Percentiles rank a stretch among this genome's conserved stretches.
phyloP scores from a whole-genome alignment of 352 stramenopile genomes.

The Globisporangium sylvaticum region DNA sequence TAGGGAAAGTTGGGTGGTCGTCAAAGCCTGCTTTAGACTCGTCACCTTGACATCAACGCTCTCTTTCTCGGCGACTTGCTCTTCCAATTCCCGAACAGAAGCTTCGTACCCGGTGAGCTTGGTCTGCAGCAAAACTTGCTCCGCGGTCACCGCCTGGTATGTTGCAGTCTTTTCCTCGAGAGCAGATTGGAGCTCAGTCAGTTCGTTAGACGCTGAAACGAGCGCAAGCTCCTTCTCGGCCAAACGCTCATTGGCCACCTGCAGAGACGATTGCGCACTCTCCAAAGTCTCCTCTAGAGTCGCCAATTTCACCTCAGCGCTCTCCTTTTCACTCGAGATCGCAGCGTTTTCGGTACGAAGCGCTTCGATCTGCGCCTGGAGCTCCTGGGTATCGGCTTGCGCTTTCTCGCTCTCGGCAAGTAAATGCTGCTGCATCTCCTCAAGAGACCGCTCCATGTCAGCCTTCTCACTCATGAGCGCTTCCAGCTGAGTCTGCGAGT shows the following conservation, averaged over 20 bases:
- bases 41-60: constrained; percentile 1
- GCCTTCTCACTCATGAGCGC: constrained; percentile 12
- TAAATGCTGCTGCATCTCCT: constrained; percentile 5
- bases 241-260: constrained; percentile 1
- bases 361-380: constrained; percentile 6
- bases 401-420: constrained; percentile 8
- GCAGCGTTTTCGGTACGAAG: background rate
- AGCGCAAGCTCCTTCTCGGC: background rate
- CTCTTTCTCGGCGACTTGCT: constrained; percentile 10
- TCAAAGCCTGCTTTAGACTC: constrained; percentile 5
- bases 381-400: background rate
- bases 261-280: background rate
- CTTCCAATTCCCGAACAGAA: constrained; percentile 12
- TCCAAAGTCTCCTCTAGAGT: background rate
- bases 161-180: constrained; percentile 4
- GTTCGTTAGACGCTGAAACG: background rate
- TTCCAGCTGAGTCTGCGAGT: constrained; percentile 14
- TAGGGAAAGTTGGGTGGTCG: constrained; percentile 6
- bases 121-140: background rate
- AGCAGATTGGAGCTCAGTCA: background rate
- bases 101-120: background rate
- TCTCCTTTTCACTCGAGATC: constrained; percentile 12
- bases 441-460: constrained; percentile 2
- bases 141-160: background rate
- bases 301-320: background rate